Evolutionary conservation across 345 rosid species (phyloP).

Genomic region (Syzygium aromaticum): DNA sequence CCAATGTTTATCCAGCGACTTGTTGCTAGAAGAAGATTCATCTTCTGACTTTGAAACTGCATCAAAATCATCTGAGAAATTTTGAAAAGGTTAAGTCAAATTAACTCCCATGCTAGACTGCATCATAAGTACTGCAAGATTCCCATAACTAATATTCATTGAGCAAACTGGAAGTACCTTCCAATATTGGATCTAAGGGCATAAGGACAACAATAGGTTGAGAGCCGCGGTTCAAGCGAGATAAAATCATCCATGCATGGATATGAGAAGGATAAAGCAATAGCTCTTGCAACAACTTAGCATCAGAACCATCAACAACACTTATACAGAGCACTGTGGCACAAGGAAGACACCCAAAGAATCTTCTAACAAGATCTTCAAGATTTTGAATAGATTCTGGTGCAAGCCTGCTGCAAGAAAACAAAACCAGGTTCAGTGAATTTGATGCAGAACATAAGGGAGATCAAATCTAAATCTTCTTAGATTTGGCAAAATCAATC

Average conservation of each 20-base stretch:
- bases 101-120: background rate
- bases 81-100: background rate
- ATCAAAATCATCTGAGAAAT: slow-evolving; percentile 31
- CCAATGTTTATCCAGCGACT: slow-evolving; percentile 43
- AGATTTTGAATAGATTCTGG: slow-evolving; percentile 60
- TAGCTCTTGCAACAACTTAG: slow-evolving; percentile 48
- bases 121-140: background rate
- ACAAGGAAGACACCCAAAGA: slow-evolving; percentile 54
- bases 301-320: slow-evolving; percentile 49
- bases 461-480: background rate
- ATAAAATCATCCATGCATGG: slow-evolving; percentile 65
- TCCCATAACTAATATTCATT: background rate
- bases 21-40: slow-evolving; percentile 14
- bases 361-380: slow-evolving; percentile 46
- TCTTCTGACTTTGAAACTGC: slow-evolving; percentile 19
- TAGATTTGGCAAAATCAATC: background rate
- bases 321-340: slow-evolving; percentile 64
- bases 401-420: slow-evolving; percentile 53
- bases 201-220: slow-evolving; percentile 67
- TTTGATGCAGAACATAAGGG: background rate
- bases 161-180: slow-evolving; percentile 35
- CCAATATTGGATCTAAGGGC: slow-evolving; percentile 52
- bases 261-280: slow-evolving; percentile 39
- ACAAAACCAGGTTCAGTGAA: slow-evolving; percentile 1
- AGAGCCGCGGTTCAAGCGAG: slow-evolving; percentile 47